Evolutionary conservation across 1,139 yeast genomes (phyloP).

Genomic region (Blastobotrys capitulatus): DNA sequence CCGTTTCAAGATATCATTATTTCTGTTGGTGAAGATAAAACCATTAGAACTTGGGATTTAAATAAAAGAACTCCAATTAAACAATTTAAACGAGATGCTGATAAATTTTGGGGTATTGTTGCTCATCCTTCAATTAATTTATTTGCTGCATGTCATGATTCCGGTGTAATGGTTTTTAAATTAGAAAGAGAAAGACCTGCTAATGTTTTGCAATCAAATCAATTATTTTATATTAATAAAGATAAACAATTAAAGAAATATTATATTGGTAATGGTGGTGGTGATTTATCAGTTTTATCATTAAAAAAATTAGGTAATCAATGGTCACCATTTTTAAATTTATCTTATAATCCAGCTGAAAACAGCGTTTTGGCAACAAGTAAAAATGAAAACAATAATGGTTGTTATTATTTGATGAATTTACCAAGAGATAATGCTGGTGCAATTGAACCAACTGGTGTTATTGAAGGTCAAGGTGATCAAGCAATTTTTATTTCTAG

Average conservation of each 20-base stretch:
- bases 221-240: slow-evolving; percentile 67
- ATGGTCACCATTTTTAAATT: slow-evolving; percentile 79
- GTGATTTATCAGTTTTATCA: slow-evolving; percentile 71
- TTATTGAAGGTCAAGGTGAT: slow-evolving; percentile 75
- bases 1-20: slow-evolving; percentile 89
- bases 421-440: slow-evolving; percentile 88
- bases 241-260: slow-evolving; percentile 83
- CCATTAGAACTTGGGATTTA: slow-evolving; percentile 96
- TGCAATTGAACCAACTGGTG: slow-evolving; percentile 81
- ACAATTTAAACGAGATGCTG: slow-evolving; percentile 90
- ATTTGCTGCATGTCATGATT: slow-evolving; percentile 95
- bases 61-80: slow-evolving; percentile 91
- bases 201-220: slow-evolving; percentile 61
- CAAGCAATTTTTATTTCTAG: slow-evolving; percentile 90
- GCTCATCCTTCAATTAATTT: slow-evolving; percentile 86
- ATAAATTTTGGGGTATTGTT: slow-evolving; percentile 90
- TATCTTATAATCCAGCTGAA: slow-evolving; percentile 91
- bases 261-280: slow-evolving; percentile 52
- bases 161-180: slow-evolving; percentile 97
- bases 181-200: slow-evolving; percentile 98
- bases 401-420: slow-evolving; percentile 65
- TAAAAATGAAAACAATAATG: slow-evolving; percentile 56
- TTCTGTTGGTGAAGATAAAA: slow-evolving; percentile 94
- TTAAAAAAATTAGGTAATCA: slow-evolving; percentile 79
- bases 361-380: slow-evolving; percentile 79